A percentile compares a stretch with the other conserved stretches of the same genome.
Evolutionary conservation across 139 green algal genomes (phyloP).

Genomic region (Tetraselmis striata): DNA sequence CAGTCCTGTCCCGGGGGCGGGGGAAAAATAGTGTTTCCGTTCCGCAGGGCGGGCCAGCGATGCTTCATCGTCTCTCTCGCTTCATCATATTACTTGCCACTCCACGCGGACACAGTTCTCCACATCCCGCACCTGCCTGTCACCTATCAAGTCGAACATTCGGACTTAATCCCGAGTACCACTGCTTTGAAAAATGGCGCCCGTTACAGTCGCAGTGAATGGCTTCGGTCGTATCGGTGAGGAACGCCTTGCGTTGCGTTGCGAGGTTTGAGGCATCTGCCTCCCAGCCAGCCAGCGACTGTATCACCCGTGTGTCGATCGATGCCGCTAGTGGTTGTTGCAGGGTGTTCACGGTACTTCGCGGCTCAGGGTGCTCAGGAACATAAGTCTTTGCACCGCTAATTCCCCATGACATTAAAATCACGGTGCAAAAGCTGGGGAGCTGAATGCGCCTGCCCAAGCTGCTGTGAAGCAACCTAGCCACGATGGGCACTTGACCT

Average conservation of each 20-base stretch:
- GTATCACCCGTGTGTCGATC: background rate
- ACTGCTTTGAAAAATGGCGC: no score
- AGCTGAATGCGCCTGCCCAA: background rate
- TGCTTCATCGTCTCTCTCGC: no score
- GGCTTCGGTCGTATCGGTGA: conserved; percentile 49
- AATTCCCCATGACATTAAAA: background rate
- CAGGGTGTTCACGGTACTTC: no score
- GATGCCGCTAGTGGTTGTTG: no score
- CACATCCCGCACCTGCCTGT: no score
- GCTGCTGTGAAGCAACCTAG: background rate
- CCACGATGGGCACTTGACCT: background rate
- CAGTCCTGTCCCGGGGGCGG: no score
- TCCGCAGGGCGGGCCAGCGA: no score
- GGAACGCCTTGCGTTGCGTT: background rate
- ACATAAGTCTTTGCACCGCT: background rate
- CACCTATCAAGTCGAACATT: no score
- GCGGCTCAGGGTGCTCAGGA: background rate
- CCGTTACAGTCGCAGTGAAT: conserved; percentile 46
- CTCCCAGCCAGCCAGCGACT: background rate
- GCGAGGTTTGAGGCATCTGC: background rate
- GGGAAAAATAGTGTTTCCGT: no score
- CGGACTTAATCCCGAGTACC: no score
- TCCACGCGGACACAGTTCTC: no score
- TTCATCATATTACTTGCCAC: no score
- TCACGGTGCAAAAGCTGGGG: background rate